Evolutionary conservation across 169 alveolate genomes (phyloP).

Genomic region (Prorocentrum cordatum): DNA sequence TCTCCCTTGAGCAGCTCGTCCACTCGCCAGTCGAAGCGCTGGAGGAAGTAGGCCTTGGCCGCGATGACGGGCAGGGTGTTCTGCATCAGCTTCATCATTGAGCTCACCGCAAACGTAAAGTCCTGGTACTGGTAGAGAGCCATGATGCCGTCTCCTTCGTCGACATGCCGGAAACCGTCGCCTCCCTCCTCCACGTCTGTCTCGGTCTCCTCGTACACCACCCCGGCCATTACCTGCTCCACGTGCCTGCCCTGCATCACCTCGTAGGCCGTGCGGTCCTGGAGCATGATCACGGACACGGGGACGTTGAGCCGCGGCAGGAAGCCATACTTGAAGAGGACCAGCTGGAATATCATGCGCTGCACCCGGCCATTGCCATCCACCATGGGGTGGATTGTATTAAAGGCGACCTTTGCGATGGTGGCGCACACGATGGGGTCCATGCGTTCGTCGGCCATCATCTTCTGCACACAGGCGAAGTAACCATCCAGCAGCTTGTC

Average conservation of each 20-base stretch:
- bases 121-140: conserved; percentile 17
- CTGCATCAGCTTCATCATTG: conserved; percentile 63
- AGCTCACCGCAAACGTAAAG: conserved; percentile 47
- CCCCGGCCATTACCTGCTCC: conserved; percentile 51
- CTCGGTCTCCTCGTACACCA: neutral
- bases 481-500: conserved; percentile 1
- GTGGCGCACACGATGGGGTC: conserved; percentile 68
- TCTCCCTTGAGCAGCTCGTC: conserved; percentile 63
- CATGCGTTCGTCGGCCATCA: conserved; percentile 40
- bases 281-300: conserved; percentile 50
- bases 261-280: conserved; percentile 60
- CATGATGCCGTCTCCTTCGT: no score
- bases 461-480: neutral
- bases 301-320: conserved; percentile 64
- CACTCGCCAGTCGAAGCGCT: conserved; percentile 65
- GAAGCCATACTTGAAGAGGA: conserved; percentile 26
- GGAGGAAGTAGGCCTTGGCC: conserved; percentile 66
- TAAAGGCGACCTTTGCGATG: conserved; percentile 25
- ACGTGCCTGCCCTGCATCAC: conserved; percentile 62
- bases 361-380: conserved; percentile 70
- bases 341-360: conserved; percentile 58
- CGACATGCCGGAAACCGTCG: no score
- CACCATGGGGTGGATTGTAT: conserved; percentile 41
- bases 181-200: no score
- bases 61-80: conserved; percentile 59